Conservation (phyloP, 2,329 filamentous ascomycete genomes). For the Leptographium flavum region DNA sequence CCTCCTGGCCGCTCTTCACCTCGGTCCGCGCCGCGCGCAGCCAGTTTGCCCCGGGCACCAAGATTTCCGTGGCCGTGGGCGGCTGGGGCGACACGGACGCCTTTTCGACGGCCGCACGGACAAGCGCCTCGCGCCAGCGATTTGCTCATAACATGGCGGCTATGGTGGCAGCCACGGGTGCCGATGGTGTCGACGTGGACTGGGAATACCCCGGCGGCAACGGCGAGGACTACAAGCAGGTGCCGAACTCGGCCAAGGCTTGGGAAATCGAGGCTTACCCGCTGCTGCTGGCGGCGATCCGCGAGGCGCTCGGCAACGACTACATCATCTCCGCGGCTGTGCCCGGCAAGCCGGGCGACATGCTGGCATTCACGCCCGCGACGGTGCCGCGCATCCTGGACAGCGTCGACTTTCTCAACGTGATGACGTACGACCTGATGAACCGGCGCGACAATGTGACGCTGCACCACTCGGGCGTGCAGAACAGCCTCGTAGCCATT, state of each 20-base stretch:
- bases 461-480: constrained; percentile 47
- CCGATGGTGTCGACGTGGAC: constrained; percentile 54
- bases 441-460: constrained; percentile 56
- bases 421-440: constrained; percentile 63
- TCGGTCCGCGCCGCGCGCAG: constrained; percentile 31
- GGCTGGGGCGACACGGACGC: constrained; percentile 59
- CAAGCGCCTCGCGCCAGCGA: constrained; percentile 32
- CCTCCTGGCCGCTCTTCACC: constrained; percentile 38
- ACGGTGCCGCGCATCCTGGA: constrained; percentile 44
- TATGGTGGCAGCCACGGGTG: constrained; percentile 47
- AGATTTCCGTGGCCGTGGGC: constrained; percentile 57
- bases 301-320: constrained; percentile 37
- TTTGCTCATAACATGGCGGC: constrained; percentile 51
- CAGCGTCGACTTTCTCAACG: constrained; percentile 51
- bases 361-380: constrained; percentile 49
- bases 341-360: constrained; percentile 46
- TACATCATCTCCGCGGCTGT: constrained; percentile 55
- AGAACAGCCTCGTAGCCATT: constrained; percentile 37
- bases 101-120: constrained; percentile 42
- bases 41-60: constrained; percentile 36
- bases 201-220: constrained; percentile 54
- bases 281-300: constrained; percentile 43
- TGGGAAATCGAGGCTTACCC: constrained; percentile 50
- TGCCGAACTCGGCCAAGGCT: constrained; percentile 42
- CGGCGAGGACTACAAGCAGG: constrained; percentile 51